Conservation (phyloP, 2,329 filamentous ascomycete genomes). For the Cladosporium halotolerans region DNA sequence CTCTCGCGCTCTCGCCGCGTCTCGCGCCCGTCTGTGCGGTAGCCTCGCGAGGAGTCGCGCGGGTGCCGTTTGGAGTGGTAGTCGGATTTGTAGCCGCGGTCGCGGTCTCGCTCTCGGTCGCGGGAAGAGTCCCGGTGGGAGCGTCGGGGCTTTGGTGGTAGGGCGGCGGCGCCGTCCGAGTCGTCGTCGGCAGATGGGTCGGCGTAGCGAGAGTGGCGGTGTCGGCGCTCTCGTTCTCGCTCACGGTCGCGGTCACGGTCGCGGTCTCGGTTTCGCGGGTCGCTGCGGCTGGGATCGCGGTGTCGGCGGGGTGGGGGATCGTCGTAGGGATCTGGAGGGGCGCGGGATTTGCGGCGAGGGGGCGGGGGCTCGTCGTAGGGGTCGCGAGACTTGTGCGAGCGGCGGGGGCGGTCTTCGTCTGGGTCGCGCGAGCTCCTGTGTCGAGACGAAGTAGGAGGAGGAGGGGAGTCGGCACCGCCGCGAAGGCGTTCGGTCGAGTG, state of each 20-base stretch:
- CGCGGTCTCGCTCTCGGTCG: conserved; percentile 6
- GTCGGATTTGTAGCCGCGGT: conserved; percentile 11
- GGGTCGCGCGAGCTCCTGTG: conserved; percentile 1
- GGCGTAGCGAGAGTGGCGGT: conserved; percentile 5
- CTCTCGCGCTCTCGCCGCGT: conserved; percentile 10
- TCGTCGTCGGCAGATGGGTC: conserved; percentile 6
- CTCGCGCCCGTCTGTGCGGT: conserved; percentile 12
- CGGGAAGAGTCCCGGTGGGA: conserved; percentile 4
- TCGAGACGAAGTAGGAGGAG: background rate
- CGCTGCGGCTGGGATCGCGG: background rate
- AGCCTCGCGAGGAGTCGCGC: conserved; percentile 5
- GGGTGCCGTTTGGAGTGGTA: conserved; percentile 3
- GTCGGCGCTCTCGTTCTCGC: conserved; percentile 10
- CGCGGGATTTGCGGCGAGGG: background rate
- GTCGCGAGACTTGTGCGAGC: conserved; percentile 2
- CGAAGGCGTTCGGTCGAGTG: background rate
- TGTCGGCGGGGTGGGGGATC: background rate
- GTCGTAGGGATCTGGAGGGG: background rate
- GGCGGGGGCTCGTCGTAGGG: conserved; percentile 4
- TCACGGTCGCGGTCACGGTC: background rate
- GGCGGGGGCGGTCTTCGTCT: conserved; percentile 9
- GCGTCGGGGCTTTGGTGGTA: background rate
- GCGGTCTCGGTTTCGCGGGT: background rate
- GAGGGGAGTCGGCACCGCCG: conserved; percentile 6
- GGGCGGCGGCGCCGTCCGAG: background rate